These are phyloP conservation scores for Leccinum broughii DNA, from an alignment of 768 basidiomycete genomes.

Conservation along the genomic window DNA sequence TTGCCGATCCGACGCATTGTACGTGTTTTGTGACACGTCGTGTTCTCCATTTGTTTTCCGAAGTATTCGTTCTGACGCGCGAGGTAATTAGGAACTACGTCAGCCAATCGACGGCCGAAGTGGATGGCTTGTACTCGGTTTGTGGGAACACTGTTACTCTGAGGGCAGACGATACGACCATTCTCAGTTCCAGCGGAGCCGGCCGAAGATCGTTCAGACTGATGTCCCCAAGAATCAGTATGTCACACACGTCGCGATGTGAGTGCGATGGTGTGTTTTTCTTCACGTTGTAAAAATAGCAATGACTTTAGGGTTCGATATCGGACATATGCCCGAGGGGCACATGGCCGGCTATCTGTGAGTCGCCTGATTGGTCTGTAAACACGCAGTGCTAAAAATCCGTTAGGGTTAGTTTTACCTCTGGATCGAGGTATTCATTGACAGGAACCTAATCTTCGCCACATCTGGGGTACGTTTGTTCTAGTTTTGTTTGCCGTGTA, in stretches of 20 bases:
- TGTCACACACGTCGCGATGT: constrained; percentile 36
- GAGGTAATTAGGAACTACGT: constrained; percentile 43
- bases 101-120: constrained; percentile 46
- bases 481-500: background rate
- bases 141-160: constrained; percentile 40
- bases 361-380: constrained; percentile 6
- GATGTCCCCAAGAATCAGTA: constrained; percentile 30
- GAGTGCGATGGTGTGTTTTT: constrained; percentile 1
- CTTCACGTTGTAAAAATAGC: background rate
- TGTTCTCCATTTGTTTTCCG: no score
- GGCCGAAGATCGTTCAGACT: constrained; percentile 41
- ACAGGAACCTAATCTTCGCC: background rate
- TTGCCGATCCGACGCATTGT: no score
- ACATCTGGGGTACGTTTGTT: constrained; percentile 23
- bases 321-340: constrained; percentile 40
- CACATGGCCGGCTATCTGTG: constrained; percentile 40
- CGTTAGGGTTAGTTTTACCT: constrained; percentile 26
- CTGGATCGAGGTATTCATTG: background rate
- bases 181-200: constrained; percentile 28
- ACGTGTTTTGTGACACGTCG: no score
- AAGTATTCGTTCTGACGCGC: no score
- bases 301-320: constrained; percentile 29
- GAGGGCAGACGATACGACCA: constrained; percentile 34
- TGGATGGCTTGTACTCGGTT: constrained; percentile 58
- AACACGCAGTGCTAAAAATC: background rate